A percentile compares a stretch with the other conserved stretches of the same genome.
phyloP scores from a whole-genome alignment of 2,329 filamentous ascomycete species.

The Diaporthe batatas region DNA sequence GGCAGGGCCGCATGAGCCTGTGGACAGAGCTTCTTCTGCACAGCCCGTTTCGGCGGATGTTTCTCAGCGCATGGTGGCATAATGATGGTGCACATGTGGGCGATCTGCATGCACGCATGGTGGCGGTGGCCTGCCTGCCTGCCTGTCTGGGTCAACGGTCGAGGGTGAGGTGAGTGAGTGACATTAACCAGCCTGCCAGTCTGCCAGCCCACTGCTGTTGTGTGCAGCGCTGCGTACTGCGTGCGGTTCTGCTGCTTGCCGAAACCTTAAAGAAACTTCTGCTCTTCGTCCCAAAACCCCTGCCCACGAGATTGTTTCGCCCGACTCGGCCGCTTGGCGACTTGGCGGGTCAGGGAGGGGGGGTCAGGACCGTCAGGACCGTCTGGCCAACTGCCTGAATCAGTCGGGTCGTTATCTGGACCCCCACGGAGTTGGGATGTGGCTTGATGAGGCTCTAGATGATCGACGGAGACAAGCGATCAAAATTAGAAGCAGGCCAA shows the following conservation, averaged over 20 bases:
- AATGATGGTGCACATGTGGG: background rate
- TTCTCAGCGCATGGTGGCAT: background rate
- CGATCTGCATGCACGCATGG: slow-evolving; percentile 11
- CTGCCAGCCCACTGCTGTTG: background rate
- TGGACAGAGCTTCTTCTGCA: slow-evolving; percentile 3
- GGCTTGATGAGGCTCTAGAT: slow-evolving; percentile 33
- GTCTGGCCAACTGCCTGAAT: background rate
- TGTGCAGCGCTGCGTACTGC: background rate
- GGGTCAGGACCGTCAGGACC: background rate
- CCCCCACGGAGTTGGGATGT: slow-evolving; percentile 31
- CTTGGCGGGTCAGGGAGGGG: slow-evolving; percentile 19
- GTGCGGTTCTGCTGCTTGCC: slow-evolving; percentile 28
- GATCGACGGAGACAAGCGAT: slow-evolving; percentile 32
- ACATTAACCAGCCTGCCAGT: slow-evolving; percentile 2
- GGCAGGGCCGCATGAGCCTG: background rate
- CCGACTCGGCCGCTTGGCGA: slow-evolving; percentile 31
- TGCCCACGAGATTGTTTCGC: slow-evolving; percentile 32
- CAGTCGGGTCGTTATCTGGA: slow-evolving; percentile 19
- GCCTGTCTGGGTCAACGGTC: background rate
- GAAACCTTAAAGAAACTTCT: slow-evolving; percentile 34
- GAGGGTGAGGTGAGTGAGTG: background rate
- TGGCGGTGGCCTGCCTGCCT: no score
- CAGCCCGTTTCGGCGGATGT: slow-evolving; percentile 25
- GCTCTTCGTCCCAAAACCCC: slow-evolving; percentile 10
- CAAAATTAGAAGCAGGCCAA: slow-evolving; percentile 30